Conservation (phyloP, 2,329 filamentous ascomycete species). For the Colletotrichum karsti region DNA sequence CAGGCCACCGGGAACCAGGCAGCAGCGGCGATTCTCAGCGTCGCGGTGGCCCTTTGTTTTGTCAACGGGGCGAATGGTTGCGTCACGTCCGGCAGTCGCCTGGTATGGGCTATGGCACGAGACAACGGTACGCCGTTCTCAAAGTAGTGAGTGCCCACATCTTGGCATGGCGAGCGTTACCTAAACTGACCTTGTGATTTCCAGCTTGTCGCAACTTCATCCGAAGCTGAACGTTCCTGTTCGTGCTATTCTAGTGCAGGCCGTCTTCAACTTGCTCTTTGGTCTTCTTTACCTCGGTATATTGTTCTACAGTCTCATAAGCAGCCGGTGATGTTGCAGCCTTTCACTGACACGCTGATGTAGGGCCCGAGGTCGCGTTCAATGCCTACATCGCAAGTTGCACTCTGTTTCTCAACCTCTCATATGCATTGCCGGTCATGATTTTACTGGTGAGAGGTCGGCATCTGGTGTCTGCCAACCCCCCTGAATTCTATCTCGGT, state of each 20-base stretch:
- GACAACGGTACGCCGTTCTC: constrained; percentile 37
- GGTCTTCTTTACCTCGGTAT: constrained; percentile 53
- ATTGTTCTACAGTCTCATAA: accelerated
- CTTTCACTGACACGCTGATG: not conserved
- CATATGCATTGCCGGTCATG: constrained; percentile 52
- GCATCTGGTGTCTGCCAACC: constrained; percentile 32
- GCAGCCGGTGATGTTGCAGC: not conserved
- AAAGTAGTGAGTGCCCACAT: not conserved
- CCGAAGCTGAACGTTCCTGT: constrained; percentile 50
- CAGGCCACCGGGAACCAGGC: constrained; percentile 36
- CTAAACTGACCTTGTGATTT: not conserved
- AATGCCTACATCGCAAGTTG: constrained; percentile 54
- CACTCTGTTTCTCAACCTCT: constrained; percentile 55
- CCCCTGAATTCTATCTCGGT: not conserved
- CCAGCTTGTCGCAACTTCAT: constrained; percentile 37
- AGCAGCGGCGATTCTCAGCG: constrained; percentile 37
- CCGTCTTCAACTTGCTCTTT: constrained; percentile 52
- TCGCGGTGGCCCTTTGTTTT: constrained; percentile 37
- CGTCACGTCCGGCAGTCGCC: constrained; percentile 44
- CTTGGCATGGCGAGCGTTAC: accelerated
- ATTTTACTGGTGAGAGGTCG: constrained; percentile 46
- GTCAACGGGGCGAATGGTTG: constrained; percentile 40
- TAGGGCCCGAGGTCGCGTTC: constrained; percentile 51
- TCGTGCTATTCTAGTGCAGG: constrained; percentile 48
- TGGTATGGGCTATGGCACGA: constrained; percentile 47